Percentiles rank a stretch among this genome's conserved stretches.
Conservation (phyloP, 148 eudicot genomes). For the Rhododendron kiyosumense region DNA sequence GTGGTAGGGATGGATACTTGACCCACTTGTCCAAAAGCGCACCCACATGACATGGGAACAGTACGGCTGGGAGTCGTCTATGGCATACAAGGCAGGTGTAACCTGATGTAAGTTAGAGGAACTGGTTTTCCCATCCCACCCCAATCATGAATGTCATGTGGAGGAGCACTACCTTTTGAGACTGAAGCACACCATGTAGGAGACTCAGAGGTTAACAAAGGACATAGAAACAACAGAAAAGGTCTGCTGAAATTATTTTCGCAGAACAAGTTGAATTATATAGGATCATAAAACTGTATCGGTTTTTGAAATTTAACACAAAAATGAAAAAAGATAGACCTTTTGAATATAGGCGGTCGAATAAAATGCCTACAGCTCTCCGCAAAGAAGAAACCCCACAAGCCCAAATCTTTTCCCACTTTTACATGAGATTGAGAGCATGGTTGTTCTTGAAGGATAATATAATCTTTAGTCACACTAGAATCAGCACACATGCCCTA, state of each 20-base stretch:
- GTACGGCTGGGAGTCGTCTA: neutral
- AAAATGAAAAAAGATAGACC: neutral
- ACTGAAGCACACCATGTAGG: neutral
- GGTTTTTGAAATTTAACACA: neutral
- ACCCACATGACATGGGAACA: neutral
- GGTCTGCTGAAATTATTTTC: neutral
- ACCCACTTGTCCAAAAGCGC: neutral
- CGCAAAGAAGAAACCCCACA: neutral
- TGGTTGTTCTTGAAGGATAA: neutral
- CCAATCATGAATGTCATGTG: neutral
- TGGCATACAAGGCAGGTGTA: neutral
- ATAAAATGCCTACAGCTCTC: neutral
- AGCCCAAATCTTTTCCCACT: neutral
- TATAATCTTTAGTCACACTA: neutral
- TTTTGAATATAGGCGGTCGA: neutral
- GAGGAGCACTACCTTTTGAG: neutral
- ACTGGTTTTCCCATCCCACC: neutral
- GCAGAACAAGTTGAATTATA: neutral
- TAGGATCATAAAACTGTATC: neutral
- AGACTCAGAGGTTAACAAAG: neutral
- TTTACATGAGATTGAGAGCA: neutral
- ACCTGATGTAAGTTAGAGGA: neutral
- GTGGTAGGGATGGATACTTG: neutral
- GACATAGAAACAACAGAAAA: neutral
- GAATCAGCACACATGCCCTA: neutral